Evolutionary conservation across 106 monocot species (phyloP).

Genomic region (Xerophyta viscosa): DNA sequence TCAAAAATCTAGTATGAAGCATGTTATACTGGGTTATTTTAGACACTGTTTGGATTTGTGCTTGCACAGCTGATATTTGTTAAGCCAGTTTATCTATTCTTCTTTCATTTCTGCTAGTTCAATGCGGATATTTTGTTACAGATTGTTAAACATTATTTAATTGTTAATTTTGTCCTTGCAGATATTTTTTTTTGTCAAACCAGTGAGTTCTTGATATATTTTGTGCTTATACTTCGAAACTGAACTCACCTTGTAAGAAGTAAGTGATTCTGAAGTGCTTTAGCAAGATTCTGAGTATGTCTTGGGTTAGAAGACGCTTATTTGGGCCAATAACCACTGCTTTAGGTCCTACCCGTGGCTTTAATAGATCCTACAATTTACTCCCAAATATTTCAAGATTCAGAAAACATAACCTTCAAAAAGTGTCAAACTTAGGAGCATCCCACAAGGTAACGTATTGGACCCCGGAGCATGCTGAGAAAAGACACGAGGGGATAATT

Average conservation of each 20-base stretch:
- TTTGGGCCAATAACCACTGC: constrained; percentile 8
- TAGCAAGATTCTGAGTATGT: constrained; percentile 17
- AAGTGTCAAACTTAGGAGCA: constrained; percentile 4
- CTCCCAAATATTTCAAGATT: constrained; percentile 10
- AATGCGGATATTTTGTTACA: too few species aligned
- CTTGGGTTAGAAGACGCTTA: constrained; percentile 11
- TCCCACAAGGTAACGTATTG: constrained; percentile 2
- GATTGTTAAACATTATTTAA: too few species aligned
- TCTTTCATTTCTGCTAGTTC: too few species aligned
- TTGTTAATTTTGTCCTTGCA: too few species aligned
- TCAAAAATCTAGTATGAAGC: too few species aligned
- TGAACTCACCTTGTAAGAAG: neutral
- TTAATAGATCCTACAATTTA: constrained; percentile 7
- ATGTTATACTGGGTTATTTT: too few species aligned
- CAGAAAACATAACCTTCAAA: constrained; percentile 3
- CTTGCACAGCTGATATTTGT: too few species aligned
- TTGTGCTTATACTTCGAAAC: neutral
- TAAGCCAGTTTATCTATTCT: too few species aligned
- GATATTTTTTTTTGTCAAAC: too few species aligned
- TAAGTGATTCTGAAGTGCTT: constrained; percentile 26
- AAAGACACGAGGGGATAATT: constrained; percentile 1
- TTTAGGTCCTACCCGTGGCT: constrained; percentile 4
- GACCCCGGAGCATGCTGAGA: constrained; percentile 4
- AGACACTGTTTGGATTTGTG: too few species aligned
- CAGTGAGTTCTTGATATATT: too few species aligned